A percentile compares a stretch with the other conserved stretches of the same genome.
Evolutionary conservation across 257 asterid genomes (phyloP).

Genomic region (Nemophila menziesii): DNA sequence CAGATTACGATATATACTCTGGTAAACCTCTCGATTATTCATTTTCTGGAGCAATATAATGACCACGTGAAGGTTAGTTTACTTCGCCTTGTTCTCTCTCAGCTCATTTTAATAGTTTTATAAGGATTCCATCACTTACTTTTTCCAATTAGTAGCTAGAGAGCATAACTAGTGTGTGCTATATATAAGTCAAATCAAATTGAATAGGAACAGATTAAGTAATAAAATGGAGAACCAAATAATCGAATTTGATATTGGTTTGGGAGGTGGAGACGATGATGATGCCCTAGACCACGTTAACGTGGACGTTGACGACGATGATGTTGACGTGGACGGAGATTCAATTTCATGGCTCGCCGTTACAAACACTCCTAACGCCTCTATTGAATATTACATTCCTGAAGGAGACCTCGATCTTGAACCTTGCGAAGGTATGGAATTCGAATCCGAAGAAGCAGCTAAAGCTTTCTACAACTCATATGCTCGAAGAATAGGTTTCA

Average conservation of each 20-base stretch:
- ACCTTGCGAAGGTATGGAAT: conserved; percentile 92
- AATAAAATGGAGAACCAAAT: conserved; percentile 54
- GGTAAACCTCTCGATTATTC: no score
- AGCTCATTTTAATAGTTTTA: no score
- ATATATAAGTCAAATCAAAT: no score
- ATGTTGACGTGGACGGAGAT: conserved; percentile 30
- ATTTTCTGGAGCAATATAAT: no score
- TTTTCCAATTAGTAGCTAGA: no score
- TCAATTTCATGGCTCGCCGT: conserved; percentile 34
- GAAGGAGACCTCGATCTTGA: conserved; percentile 76
- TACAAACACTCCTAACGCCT: conserved; percentile 30
- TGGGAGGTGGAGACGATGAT: conserved; percentile 39
- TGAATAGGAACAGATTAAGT: no score
- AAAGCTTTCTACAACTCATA: conserved; percentile 90
- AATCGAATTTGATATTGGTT: conserved; percentile 69
- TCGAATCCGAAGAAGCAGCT: conserved; percentile 97
- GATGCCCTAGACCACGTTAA: conserved; percentile 18
- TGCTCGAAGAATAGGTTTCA: conserved; percentile 92
- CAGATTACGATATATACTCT: no score
- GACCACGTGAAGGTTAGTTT: no score
- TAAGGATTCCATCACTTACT: no score
- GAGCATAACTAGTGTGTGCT: no score
- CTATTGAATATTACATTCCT: conserved; percentile 34
- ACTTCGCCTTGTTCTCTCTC: no score
- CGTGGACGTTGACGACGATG: conserved; percentile 44